Conservation (phyloP, 805 yeast species). For the Sugiyamaella mastotermitis region DNA sequence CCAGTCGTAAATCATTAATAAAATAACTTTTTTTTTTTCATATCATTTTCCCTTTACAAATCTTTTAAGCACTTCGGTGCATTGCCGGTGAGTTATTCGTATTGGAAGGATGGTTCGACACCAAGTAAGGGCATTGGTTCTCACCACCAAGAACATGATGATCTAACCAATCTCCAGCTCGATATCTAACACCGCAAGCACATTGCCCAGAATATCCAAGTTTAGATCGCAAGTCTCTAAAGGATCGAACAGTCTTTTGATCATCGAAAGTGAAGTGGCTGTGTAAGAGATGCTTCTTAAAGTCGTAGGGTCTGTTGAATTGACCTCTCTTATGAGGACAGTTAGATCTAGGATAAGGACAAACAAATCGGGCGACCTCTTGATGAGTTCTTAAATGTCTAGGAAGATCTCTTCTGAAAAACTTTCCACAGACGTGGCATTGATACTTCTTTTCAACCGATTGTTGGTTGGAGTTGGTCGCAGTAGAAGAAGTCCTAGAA, state of each 20-base stretch:
- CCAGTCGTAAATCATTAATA: no score
- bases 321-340: conserved; percentile 57
- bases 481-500: background rate
- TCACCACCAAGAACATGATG: conserved; percentile 37
- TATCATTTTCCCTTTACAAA: background rate
- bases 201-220: conserved; percentile 48
- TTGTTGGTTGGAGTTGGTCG: background rate
- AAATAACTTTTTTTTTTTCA: no score
- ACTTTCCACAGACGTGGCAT: conserved; percentile 49
- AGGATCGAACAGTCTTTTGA: conserved; percentile 34
- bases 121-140: conserved; percentile 9
- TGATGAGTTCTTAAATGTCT: conserved; percentile 61
- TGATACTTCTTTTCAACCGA: conserved; percentile 18
- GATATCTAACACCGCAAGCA: conserved; percentile 43
- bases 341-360: conserved; percentile 49
- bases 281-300: conserved; percentile 57
- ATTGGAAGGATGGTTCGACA: no score
- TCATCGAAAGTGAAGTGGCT: conserved; percentile 54
- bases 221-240: conserved; percentile 49
- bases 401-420: conserved; percentile 54
- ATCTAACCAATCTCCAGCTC: conserved; percentile 52
- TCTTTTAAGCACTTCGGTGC: no score
- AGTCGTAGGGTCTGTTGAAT: conserved; percentile 64
- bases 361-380: conserved; percentile 47
- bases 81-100: no score